A percentile compares a stretch with the other conserved stretches of the same genome.
These are phyloP conservation scores for Nigrospora oryzae DNA, from an alignment of 2,329 filamentous ascomycete genomes.

Conservation along the genomic window DNA sequence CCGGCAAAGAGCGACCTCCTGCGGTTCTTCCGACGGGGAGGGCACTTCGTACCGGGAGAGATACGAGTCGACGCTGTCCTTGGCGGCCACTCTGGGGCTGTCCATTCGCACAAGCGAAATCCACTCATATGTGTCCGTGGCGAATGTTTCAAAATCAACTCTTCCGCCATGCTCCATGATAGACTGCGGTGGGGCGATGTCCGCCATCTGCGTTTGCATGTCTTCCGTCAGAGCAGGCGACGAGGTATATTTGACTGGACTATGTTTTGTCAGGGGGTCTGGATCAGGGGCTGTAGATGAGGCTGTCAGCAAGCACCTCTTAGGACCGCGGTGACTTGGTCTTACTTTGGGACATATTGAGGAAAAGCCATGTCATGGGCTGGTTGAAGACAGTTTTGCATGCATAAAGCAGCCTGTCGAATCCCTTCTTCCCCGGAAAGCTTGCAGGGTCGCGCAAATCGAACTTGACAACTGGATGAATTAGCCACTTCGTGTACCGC, in stretches of 20 bases:
- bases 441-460: constrained; percentile 69
- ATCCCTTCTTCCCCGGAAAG: constrained; percentile 75
- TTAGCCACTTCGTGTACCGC: constrained; percentile 15
- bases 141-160: constrained; percentile 52
- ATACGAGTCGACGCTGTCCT: constrained; percentile 58
- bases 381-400: constrained; percentile 67
- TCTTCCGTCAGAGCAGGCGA: constrained; percentile 19
- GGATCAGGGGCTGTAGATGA: constrained; percentile 33
- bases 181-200: constrained; percentile 19
- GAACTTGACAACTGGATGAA: constrained; percentile 57
- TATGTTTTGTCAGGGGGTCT: constrained; percentile 38
- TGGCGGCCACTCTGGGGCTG: constrained; percentile 51
- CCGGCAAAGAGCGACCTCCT: constrained; percentile 32
- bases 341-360: constrained; percentile 48
- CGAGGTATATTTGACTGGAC: constrained; percentile 32
- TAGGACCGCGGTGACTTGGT: background rate
- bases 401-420: constrained; percentile 69
- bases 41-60: constrained; percentile 60
- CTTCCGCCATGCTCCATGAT: constrained; percentile 26
- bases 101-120: constrained; percentile 57
- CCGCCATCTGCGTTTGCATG: constrained; percentile 20
- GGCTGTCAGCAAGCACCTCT: constrained; percentile 2
- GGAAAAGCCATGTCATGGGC: constrained; percentile 71
- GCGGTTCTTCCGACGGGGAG: constrained; percentile 15
- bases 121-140: constrained; percentile 65